phyloP scores from a whole-genome alignment of 148 eudicot species.

The Rhododendron mucronatum region DNA sequence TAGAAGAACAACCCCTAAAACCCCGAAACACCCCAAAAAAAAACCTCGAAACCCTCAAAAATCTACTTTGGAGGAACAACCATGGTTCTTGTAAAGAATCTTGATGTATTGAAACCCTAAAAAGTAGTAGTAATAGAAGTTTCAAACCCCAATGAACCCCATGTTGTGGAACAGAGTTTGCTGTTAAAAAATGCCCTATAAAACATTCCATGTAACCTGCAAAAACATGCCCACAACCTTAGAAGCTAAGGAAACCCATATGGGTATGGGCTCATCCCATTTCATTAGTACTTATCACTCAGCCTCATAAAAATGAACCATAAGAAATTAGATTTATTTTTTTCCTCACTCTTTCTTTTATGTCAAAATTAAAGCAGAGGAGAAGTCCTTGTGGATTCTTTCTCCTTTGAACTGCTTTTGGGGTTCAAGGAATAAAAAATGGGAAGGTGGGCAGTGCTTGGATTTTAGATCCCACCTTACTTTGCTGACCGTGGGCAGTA shows the following conservation, averaged over 20 bases:
- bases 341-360: background rate
- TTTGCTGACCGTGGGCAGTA: conserved; percentile 11
- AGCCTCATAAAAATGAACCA: background rate
- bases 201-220: conserved; percentile 3
- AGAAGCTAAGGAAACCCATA: background rate
- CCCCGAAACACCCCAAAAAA: conserved; percentile 11
- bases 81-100: background rate
- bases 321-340: background rate
- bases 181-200: background rate
- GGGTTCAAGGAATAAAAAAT: background rate
- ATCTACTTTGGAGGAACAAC: conserved; percentile 29
- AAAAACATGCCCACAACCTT: background rate
- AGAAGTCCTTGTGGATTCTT: background rate
- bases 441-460: conserved; percentile 1
- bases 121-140: background rate
- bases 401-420: background rate
- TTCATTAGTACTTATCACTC: background rate
- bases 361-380: background rate
- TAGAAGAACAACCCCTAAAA: too few relatives aligned
- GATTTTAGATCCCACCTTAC: conserved; percentile 4
- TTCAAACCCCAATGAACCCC: background rate
- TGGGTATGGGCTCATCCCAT: background rate
- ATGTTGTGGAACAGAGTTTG: background rate
- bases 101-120: background rate
- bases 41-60: conserved; percentile 12